Evolutionary conservation across 495 filamentous ascomycete species (phyloP), one percentile per base, ranked within the genome.

Genomic region (Hapsidospora chrysogenum): DNA sequence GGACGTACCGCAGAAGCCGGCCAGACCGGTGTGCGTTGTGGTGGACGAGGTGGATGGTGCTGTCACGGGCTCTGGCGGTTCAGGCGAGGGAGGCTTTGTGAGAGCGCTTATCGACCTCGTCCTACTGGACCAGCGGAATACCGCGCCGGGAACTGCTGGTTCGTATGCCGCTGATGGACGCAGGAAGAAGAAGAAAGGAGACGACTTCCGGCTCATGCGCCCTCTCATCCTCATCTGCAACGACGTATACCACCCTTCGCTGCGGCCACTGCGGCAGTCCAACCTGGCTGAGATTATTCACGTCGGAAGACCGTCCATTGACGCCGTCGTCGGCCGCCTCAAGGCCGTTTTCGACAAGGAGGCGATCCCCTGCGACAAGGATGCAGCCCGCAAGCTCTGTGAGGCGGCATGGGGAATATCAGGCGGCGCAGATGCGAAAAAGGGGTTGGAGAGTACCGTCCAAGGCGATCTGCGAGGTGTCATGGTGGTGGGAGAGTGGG

Each of bases 1-100:
- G 31, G 36, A 49, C 8, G 67, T 61, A 2, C 64, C 75, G 4
- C 68, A 73, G 32, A 81, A 80, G 44, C 66, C 76, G n/a, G 83
- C 77, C 9, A 79, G 74, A 37, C 89, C 89, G 9, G 76, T 95
- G 1, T 96, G 89, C 46, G 76, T 97, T 4, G 72, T 97, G 8
- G 80, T 97, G 1, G 89, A 97, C 48, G 89, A 97, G 55, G 87
- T 95, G 4, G 89, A 97, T 49, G 89, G 89, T 29, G 87, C 89
- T 3, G 81, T 86, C 26, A 64, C 72, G 23, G 84, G 89, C 13
- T 74, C 74, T 38, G 78, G 80, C 11, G 74, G 58, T 15, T 60
- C 61, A 17, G 75, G 70, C 22, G 76, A 74, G 32, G 85, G 85
- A 16, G 89, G 89, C 2, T 97, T 97, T 43, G 76, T 96, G 53